Evolutionary conservation across 306 rosid genomes (phyloP).

Genomic region (Quercus robur): DNA sequence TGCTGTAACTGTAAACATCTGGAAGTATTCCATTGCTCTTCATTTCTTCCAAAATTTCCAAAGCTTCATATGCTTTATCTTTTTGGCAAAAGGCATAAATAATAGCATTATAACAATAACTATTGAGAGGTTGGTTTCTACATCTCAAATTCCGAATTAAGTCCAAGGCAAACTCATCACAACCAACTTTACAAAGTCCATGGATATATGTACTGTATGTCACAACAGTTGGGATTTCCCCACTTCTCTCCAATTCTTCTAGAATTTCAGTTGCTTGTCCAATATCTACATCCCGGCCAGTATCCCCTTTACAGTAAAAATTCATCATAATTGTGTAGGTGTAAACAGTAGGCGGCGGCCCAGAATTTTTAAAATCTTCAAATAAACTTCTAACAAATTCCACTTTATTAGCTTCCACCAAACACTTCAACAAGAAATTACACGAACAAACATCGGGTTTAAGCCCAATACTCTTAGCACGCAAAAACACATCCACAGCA

Average conservation of each 20-base stretch:
- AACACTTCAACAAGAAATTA: slow-evolving; percentile 70
- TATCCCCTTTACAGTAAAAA: slow-evolving; percentile 43
- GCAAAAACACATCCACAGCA: slow-evolving; percentile 46
- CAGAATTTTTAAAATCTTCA: slow-evolving; percentile 41
- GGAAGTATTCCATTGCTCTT: slow-evolving; percentile 41
- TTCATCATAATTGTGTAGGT: slow-evolving; percentile 64
- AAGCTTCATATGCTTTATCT: slow-evolving; percentile 38
- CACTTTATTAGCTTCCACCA: slow-evolving; percentile 48
- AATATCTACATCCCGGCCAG: slow-evolving; percentile 38
- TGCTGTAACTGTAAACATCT: slow-evolving; percentile 62
- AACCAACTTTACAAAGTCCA: slow-evolving; percentile 61
- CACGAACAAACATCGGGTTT: slow-evolving; percentile 38
- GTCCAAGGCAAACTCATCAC: slow-evolving; percentile 29
- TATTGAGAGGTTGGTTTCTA: slow-evolving; percentile 39
- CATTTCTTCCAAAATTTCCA: slow-evolving; percentile 51
- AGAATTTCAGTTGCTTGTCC: slow-evolving; percentile 41
- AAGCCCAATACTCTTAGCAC: slow-evolving; percentile 40
- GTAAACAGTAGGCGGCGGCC: slow-evolving; percentile 50
- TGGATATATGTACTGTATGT: slow-evolving; percentile 53
- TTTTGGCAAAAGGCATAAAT: slow-evolving; percentile 44
- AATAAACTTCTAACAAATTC: slow-evolving; percentile 40
- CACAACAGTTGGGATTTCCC: slow-evolving; percentile 49
- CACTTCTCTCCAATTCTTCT: slow-evolving; percentile 40
- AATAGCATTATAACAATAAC: slow-evolving; percentile 50
- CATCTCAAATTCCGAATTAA: slow-evolving; percentile 35